Evolutionary conservation across 2,329 filamentous ascomycete genomes (phyloP), one percentile per base, ranked within the genome.

Genomic region (Leptographium wingfieldii): DNA sequence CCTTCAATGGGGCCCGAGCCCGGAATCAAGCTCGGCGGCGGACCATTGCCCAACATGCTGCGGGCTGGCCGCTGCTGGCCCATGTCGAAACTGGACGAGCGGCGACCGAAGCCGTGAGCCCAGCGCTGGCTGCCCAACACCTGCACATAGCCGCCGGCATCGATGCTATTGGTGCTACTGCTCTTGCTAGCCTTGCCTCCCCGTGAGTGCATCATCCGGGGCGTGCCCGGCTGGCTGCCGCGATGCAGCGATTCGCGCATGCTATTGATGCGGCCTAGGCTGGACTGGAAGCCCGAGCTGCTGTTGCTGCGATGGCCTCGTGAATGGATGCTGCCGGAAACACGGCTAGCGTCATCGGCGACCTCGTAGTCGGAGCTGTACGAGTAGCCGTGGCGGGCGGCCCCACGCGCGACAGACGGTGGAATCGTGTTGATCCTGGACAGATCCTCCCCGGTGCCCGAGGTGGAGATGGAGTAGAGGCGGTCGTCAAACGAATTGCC

Each of bases 11-110:
- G 43, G 5, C 16, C 7, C 16, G 43, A 7, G 3, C 16, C 43
- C 12, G 38, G 12, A 9, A 3, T 40, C 43, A 46, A 43, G 58
- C 19, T n/a, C 3, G 31, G 3, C 1, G 46, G 16, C 16, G 55
- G 56, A 1, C 59, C 56, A 19, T 63, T 29, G 33, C 31, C 29
- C 27, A 43, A n/a, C 33, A 19, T n/a, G 35, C 16, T 29, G 25
- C 33, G 25, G 10, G 16, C 25, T 9, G 35, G 53, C 59, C 3
- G 59, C n/a, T 64, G 71, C 35, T 82, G 82, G 57, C 79, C 80
- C 62, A 85, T 80, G 69, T 95, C 90, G 68, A 91, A 84, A 71
- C 88, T 92, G 33, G 88, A 86, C 40, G 88, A 88, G 60, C 85
- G 63, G 78, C 67, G 74, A 55, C 74, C 73, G 60, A 77, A 74